Evolutionary conservation across 2,329 filamentous ascomycete species (phyloP), one percentile per base, ranked within the genome.

Genomic region (Neurospora sp.): DNA sequence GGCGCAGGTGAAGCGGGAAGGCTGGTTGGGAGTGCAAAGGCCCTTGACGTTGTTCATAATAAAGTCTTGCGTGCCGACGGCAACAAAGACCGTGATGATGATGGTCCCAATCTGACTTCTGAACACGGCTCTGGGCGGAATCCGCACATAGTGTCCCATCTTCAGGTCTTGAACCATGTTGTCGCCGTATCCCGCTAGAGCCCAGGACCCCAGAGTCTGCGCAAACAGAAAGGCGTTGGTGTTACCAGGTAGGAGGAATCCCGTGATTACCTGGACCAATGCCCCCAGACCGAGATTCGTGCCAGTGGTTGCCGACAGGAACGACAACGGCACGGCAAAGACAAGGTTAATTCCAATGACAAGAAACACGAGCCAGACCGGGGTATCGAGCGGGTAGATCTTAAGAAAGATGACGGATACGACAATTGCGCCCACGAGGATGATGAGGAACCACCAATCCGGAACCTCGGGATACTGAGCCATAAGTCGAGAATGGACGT

Each of bases 371-470:
- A 78, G 73, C 77, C 77, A 79, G 17, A 77, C 70, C 11, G 77
- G 78, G 4, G 76, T 79, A 66, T 77, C 74, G 38, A 77, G 74
- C 37, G 78, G 77, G 68, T 76, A 78, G 67, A 78, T 76, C 19
- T 73, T 69, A n/a, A 78, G 71, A 66, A 81, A 80, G 23, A 80
- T 75, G 28, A 81, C 71, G 0, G 75, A 75, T 1, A 78, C 73
- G 12, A 75, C 72, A 12, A 77, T 67, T 11, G 76, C 74, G 5
- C 68, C 71, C 6, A 77, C 70, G 4, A 83, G 77, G 57, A 83
- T 81, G 40, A 79, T 39, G 6, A 83, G 73, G 73, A 82, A 83
- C 83, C 82, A 85, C 83, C 83, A 85, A 69, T 84, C 83, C 0
- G 83, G 83, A 0, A 84, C 82, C 66, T 84, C 83, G 0, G 77